phyloP scores from a whole-genome alignment of 192 early-diverging fungal species.

The Pilaira anomala region DNA sequence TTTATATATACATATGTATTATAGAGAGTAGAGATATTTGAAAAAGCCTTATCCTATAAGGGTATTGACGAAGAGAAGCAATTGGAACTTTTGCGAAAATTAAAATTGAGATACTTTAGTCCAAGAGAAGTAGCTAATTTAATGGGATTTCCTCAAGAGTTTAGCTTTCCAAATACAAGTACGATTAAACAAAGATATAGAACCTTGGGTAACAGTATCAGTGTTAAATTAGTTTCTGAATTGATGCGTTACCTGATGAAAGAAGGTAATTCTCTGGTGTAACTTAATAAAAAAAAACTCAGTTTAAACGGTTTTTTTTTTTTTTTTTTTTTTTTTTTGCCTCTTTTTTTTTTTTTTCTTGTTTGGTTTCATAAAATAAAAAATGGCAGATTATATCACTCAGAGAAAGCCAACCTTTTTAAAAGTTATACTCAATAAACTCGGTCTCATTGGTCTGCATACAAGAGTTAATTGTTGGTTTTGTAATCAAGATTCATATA shows the following conservation, averaged over 20 bases:
- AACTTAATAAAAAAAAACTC: not conserved
- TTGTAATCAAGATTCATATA: constrained; percentile 17
- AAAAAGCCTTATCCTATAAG: constrained; percentile 24
- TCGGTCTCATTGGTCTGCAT: not conserved
- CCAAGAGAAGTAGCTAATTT: constrained; percentile 67
- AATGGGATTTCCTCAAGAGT: constrained; percentile 75
- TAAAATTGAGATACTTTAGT: constrained; percentile 54
- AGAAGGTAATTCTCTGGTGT: constrained; percentile 17
- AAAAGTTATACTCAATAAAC: not conserved
- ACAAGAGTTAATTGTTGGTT: constrained; percentile 24
- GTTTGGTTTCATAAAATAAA: not conserved
- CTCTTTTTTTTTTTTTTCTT: not conserved
- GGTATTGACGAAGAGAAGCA: constrained; percentile 32
- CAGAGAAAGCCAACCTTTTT: not conserved
- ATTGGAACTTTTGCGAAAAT: constrained; percentile 32
- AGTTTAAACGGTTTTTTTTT: not conserved
- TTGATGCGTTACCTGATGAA: constrained; percentile 70
- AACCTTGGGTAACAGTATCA: constrained; percentile 91
- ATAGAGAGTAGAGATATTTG: constrained; percentile 37
- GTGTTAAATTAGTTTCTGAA: constrained; percentile 73
- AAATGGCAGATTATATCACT: not conserved
- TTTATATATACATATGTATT: constrained; percentile 2
- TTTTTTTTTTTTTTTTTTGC: not conserved
- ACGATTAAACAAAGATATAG: constrained; percentile 74
- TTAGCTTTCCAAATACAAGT: constrained; percentile 69